Evolutionary conservation across 2,329 filamentous ascomycete species (phyloP).

Genomic region (Fusarium sororula): DNA sequence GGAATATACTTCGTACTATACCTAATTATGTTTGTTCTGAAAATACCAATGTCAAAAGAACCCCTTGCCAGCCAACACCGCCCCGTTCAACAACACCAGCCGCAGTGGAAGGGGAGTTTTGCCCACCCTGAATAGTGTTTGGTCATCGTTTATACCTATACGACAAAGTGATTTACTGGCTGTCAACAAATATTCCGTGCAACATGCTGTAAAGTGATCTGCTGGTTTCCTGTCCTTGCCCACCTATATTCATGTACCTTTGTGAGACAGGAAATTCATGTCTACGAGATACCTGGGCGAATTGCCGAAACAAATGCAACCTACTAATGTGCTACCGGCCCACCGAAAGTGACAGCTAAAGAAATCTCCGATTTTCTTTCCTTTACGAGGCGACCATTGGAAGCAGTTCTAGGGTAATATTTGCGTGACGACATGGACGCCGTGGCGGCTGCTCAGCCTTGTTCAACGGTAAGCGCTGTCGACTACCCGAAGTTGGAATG

Average conservation of each 20-base stretch:
- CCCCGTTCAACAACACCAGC: not conserved
- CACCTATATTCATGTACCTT: not conserved
- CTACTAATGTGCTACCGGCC: not conserved
- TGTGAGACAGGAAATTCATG: not conserved
- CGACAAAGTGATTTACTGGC: not conserved
- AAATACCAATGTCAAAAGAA: not conserved
- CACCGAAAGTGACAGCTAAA: not conserved
- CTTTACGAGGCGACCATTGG: not conserved
- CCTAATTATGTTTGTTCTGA: not conserved
- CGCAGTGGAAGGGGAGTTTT: not conserved
- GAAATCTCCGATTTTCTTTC: conserved; percentile 11
- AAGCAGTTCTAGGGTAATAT: not conserved
- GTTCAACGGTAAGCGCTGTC: conserved; percentile 11
- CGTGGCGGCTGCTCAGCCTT: conserved; percentile 37
- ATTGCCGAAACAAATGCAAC: conserved; percentile 6
- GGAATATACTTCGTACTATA: not conserved
- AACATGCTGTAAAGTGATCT: not conserved
- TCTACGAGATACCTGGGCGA: not conserved
- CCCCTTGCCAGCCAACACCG: not conserved
- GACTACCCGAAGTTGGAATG: not conserved
- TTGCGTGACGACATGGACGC: conserved; percentile 17
- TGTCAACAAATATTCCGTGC: not conserved
- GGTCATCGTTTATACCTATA: not conserved
- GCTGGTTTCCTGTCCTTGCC: not conserved
- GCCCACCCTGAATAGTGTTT: not conserved